Evolutionary conservation across 306 rosid species (phyloP).

Genomic region (Trichosanthes cucumerina): DNA sequence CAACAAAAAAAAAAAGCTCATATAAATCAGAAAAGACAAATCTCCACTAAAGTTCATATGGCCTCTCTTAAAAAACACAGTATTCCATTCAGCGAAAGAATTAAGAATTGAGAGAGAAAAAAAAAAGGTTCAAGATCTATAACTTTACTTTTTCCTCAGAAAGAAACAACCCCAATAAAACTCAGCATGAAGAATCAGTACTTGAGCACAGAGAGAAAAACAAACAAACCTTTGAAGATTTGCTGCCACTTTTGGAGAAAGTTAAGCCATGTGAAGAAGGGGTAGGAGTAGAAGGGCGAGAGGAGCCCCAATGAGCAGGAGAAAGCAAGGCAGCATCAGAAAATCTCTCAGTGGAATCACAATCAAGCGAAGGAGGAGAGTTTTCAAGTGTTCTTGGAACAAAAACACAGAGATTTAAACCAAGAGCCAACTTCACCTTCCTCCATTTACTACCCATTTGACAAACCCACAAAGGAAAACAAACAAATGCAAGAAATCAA

Average conservation of each 20-base stretch:
- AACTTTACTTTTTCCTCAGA: background rate
- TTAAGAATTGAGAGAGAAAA: background rate
- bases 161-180: background rate
- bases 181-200: background rate
- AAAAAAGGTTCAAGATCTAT: background rate
- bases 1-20: background rate
- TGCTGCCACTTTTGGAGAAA: slow-evolving; percentile 37
- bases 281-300: slow-evolving; percentile 34
- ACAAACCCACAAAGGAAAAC: slow-evolving; percentile 24
- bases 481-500: background rate
- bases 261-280: slow-evolving; percentile 32
- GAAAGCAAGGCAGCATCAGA: slow-evolving; percentile 88
- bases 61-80: background rate
- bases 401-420: slow-evolving; percentile 67
- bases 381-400: slow-evolving; percentile 69
- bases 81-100: background rate
- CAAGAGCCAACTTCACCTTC: slow-evolving; percentile 79
- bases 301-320: slow-evolving; percentile 44
- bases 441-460: slow-evolving; percentile 95
- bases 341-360: slow-evolving; percentile 41
- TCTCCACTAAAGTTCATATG: background rate
- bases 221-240: slow-evolving; percentile 41
- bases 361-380: slow-evolving; percentile 34
- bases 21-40: background rate
- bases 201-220: background rate